phyloP scores from a whole-genome alignment of 177 flowering plant species.

The Vitis hybrid region DNA sequence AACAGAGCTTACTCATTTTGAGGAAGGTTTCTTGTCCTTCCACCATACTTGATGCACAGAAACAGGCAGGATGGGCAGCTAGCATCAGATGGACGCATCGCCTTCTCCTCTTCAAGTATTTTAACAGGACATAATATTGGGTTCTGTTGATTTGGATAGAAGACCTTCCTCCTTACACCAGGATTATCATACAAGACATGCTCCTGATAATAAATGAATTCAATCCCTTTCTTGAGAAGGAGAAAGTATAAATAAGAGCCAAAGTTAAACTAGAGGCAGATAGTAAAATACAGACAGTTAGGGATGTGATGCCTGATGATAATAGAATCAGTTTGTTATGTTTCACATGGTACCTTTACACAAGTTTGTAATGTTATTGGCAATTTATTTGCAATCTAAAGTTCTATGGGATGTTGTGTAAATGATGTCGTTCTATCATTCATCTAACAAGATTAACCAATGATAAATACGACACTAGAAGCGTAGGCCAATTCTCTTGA shows the following conservation, averaged over 20 bases:
- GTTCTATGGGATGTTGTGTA: too few species aligned
- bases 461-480: too few species aligned
- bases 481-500: too few species aligned
- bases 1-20: slow-evolving; percentile 55
- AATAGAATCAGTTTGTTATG: background rate
- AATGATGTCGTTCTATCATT: too few species aligned
- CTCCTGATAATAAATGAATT: slow-evolving; percentile 34
- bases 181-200: slow-evolving; percentile 64
- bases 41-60: slow-evolving; percentile 69
- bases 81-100: slow-evolving; percentile 57
- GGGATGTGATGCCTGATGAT: too few species aligned
- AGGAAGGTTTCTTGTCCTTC: slow-evolving; percentile 68
- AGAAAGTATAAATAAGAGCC: background rate
- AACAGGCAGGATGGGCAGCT: slow-evolving; percentile 62
- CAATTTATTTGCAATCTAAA: too few species aligned
- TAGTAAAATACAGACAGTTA: too few species aligned
- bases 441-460: too few species aligned
- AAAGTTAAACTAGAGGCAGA: background rate
- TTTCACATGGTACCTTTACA: too few species aligned
- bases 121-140: slow-evolving; percentile 56
- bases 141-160: slow-evolving; percentile 52
- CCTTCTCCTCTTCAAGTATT: slow-evolving; percentile 62
- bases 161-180: slow-evolving; percentile 50
- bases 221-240: background rate
- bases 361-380: too few species aligned